Evolutionary conservation across 2,329 filamentous ascomycete species (phyloP).

Genomic region (Cordyceps cicadae): DNA sequence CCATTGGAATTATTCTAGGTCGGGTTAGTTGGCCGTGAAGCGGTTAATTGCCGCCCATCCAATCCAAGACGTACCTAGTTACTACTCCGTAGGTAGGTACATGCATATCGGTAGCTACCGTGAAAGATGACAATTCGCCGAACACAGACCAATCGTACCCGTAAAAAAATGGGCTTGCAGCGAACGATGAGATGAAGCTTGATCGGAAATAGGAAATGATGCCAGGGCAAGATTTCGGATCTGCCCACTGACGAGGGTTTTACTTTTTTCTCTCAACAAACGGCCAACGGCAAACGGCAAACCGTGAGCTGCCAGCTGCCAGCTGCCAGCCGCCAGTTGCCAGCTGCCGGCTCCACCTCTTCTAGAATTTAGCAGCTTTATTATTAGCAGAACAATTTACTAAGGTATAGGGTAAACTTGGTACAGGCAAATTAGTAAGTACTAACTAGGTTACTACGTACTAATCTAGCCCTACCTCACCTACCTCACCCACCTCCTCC

Average conservation of each 20-base stretch:
- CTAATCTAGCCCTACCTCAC: too few species aligned
- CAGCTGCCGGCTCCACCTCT: constrained; percentile 5
- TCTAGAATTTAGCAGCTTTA: not conserved
- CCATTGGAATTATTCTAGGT: too few species aligned
- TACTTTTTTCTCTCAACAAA: not conserved
- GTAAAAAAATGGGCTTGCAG: not conserved
- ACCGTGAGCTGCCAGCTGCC: not conserved
- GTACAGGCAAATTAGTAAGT: too few species aligned
- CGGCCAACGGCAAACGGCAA: not conserved
- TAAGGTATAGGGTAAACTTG: too few species aligned
- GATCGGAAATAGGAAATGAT: not conserved
- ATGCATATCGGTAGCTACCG: too few species aligned
- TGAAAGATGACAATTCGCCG: not conserved
- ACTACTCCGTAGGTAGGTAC: too few species aligned
- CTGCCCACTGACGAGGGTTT: not conserved
- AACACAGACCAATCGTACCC: not conserved
- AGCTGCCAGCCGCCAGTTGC: not conserved
- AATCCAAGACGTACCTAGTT: not conserved
- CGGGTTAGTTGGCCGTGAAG: too few species aligned
- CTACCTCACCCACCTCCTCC: too few species aligned
- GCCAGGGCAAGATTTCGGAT: not conserved
- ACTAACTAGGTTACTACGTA: too few species aligned
- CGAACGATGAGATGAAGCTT: not conserved
- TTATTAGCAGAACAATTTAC: too few species aligned
- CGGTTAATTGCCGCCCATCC: not conserved